phyloP scores from a whole-genome alignment of 441 rosid genomes.

The Dalechampia spathulata region DNA sequence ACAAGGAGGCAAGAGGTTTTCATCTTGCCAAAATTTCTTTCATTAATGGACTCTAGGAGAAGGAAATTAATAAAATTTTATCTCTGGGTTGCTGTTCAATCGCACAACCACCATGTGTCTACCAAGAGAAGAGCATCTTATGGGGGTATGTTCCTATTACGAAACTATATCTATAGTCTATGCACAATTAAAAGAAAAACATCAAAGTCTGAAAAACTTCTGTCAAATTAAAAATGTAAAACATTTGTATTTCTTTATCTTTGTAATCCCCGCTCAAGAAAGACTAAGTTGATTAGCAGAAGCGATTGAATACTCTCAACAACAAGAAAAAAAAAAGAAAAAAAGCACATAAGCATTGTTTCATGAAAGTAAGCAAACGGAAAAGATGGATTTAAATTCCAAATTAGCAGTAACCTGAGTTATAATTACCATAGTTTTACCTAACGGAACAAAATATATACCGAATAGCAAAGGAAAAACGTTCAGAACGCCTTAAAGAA shows the following conservation, averaged over 20 bases:
- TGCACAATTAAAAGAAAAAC: no score
- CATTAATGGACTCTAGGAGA: neutral
- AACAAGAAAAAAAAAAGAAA: neutral
- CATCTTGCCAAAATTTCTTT: neutral
- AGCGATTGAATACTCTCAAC: neutral
- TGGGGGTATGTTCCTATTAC: neutral
- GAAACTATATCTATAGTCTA: no score
- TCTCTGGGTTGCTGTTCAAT: no score
- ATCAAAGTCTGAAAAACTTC: neutral
- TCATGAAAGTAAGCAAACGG: neutral
- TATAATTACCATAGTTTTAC: no score
- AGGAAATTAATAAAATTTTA: no score
- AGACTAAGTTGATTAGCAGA: neutral
- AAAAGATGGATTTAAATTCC: neutral
- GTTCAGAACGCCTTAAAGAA: no score
- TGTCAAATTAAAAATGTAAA: neutral
- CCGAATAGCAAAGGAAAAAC: neutral
- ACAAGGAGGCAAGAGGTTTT: neutral
- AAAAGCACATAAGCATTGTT: no score
- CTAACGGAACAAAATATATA: neutral
- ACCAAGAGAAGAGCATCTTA: neutral
- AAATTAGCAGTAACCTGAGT: neutral
- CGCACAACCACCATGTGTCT: no score
- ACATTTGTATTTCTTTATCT: no score
- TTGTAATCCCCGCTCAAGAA: no score